Evolutionary conservation across 2,329 filamentous ascomycete genomes (phyloP).

Genomic region (Xylariaceae sp.): DNA sequence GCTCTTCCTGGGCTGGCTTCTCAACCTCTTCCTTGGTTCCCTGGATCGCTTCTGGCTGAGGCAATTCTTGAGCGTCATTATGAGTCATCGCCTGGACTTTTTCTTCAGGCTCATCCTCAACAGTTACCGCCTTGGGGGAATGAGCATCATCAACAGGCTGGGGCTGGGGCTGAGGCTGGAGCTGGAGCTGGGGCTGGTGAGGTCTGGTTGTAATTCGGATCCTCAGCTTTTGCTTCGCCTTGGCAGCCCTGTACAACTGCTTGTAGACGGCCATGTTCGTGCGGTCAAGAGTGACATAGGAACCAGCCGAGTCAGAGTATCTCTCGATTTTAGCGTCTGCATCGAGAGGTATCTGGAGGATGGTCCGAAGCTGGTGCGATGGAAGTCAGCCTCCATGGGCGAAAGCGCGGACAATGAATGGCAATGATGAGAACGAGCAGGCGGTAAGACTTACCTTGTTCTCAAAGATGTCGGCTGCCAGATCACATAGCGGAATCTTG

Average conservation of each 20-base stretch:
- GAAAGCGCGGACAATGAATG: neutral
- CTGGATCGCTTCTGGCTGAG: neutral
- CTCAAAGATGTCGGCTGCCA: constrained; percentile 68
- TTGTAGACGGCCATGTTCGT: constrained; percentile 83
- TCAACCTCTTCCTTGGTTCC: neutral
- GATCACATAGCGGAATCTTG: constrained; percentile 83
- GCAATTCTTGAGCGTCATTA: neutral
- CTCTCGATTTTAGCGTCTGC: constrained; percentile 72
- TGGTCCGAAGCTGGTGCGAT: constrained; percentile 56
- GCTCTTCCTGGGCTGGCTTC: neutral
- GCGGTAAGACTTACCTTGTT: constrained; percentile 62
- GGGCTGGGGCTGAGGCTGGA: constrained; percentile 14
- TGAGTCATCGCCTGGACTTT: constrained; percentile 8
- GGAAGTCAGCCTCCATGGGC: constrained; percentile 3
- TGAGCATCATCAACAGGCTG: constrained; percentile 29
- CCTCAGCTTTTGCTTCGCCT: constrained; percentile 96
- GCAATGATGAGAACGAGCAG: neutral
- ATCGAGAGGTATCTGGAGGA: constrained; percentile 60
- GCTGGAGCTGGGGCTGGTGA: constrained; percentile 14
- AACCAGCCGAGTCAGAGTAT: constrained; percentile 85
- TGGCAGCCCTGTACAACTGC: constrained; percentile 92
- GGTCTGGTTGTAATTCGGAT: constrained; percentile 60
- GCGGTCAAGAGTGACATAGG: constrained; percentile 74
- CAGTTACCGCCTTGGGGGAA: constrained; percentile 40
- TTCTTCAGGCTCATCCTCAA: constrained; percentile 43